Percentiles rank a stretch among this genome's conserved stretches.
These are phyloP conservation scores for Yarrowia deformans DNA, from an alignment of 805 yeast species.

Conservation along the genomic window DNA sequence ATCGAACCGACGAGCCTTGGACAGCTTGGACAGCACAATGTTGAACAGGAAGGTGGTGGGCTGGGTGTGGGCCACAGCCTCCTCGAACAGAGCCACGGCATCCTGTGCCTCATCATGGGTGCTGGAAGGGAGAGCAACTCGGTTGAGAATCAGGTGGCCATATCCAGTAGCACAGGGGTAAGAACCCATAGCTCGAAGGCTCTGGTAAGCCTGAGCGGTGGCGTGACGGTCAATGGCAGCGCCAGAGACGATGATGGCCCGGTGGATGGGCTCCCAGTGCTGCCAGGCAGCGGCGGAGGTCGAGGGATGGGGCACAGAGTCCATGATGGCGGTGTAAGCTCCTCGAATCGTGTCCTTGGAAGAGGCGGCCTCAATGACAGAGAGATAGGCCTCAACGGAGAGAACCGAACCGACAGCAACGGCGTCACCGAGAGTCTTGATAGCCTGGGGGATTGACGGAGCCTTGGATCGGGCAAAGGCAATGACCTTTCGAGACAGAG, in stretches of 20 bases:
- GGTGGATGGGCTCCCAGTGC: conserved; percentile 48
- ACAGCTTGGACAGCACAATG: conserved; percentile 50
- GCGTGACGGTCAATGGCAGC: conserved; percentile 43
- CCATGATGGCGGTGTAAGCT: conserved; percentile 26
- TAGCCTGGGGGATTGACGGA: conserved; percentile 18
- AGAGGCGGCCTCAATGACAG: conserved; percentile 19
- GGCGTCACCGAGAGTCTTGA: conserved; percentile 6
- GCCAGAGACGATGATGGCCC: conserved; percentile 45
- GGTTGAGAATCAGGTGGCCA: conserved; percentile 47
- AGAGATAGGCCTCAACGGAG: conserved; percentile 11
- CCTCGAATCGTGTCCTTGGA: conserved; percentile 28
- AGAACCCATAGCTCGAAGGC: conserved; percentile 46
- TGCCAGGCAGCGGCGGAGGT: conserved; percentile 43
- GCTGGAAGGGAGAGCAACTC: not conserved
- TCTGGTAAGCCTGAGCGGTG: conserved; percentile 44
- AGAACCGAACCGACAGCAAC: not conserved
- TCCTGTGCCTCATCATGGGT: conserved; percentile 49
- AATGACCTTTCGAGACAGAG: conserved; percentile 16
- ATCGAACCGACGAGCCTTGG: conserved; percentile 51
- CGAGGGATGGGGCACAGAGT: conserved; percentile 43
- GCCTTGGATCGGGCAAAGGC: conserved; percentile 27
- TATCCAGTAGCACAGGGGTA: conserved; percentile 51
- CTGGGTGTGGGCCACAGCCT: conserved; percentile 45
- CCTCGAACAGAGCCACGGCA: conserved; percentile 49
- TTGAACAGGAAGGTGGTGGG: conserved; percentile 52